phyloP scores from a whole-genome alignment of 2,329 filamentous ascomycete species.

The Colletotrichum tamarilloi region DNA sequence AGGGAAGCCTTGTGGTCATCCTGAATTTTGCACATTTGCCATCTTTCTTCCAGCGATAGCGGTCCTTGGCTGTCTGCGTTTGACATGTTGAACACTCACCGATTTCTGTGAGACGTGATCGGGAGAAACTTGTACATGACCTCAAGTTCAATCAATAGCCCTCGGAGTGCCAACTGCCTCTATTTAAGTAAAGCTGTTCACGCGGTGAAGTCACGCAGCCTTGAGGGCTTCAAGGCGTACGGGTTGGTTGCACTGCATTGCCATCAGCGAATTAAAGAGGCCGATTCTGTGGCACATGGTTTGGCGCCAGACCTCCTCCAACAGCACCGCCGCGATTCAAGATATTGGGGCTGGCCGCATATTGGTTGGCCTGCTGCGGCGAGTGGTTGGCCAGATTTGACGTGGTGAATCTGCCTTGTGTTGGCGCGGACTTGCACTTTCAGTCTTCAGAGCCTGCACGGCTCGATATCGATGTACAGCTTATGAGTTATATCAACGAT shows the following conservation, averaged over 20 bases:
- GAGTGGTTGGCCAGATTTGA: not conserved
- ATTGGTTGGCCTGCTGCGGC: not conserved
- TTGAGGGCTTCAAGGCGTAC: not conserved
- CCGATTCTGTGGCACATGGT: not conserved
- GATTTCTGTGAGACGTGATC: too few relatives aligned
- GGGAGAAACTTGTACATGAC: too few relatives aligned
- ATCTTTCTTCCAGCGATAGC: not conserved
- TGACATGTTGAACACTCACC: not conserved
- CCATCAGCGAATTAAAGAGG: not conserved
- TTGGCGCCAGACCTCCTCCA: not conserved
- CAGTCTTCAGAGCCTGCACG: too few relatives aligned
- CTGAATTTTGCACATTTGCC: not conserved
- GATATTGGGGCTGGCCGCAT: slow-evolving; percentile 3
- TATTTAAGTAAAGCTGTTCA: not conserved
- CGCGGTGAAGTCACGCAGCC: not conserved
- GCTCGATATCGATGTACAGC: too few relatives aligned
- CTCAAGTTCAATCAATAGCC: too few relatives aligned
- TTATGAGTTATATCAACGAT: too few relatives aligned
- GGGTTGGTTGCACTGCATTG: not conserved
- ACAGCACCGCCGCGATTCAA: not conserved
- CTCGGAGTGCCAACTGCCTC: too few relatives aligned
- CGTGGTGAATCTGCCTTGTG: not conserved
- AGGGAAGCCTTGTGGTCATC: slow-evolving; percentile 15
- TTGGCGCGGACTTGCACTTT: not conserved
- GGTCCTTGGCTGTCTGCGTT: not conserved